Evolutionary conservation across 306 rosid species (phyloP).

Genomic region (Trichosanthes cucumerina): DNA sequence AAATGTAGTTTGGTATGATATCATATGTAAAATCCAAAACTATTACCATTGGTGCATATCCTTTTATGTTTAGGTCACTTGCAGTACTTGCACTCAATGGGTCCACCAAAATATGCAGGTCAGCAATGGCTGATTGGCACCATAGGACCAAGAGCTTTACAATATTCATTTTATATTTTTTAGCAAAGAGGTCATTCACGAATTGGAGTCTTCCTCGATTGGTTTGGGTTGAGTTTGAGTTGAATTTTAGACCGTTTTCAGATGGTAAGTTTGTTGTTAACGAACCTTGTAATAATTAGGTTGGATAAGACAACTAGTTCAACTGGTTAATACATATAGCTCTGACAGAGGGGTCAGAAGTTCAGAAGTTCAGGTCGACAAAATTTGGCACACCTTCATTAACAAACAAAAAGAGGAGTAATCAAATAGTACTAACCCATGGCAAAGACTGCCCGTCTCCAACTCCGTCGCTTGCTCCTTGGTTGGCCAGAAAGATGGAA

Average conservation of each 20-base stretch:
- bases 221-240: neutral
- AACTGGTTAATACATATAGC: too few species aligned
- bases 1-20: conserved; percentile 3
- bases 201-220: neutral
- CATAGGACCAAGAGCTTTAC: neutral
- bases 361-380: neutral
- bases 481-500: conserved; percentile 87
- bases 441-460: conserved; percentile 41
- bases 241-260: neutral
- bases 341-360: too few species aligned
- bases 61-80: neutral
- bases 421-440: conserved; percentile 37
- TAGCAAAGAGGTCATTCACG: neutral
- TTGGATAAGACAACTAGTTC: neutral
- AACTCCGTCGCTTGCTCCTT: conserved; percentile 60
- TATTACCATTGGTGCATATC: neutral
- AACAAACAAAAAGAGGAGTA: neutral
- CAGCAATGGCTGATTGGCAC: neutral
- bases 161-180: neutral
- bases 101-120: neutral
- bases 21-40: neutral
- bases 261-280: neutral
- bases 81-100: neutral
- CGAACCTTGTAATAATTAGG: neutral
- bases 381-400: neutral